These are phyloP conservation scores for Pleurostoma richardsiae DNA, from an alignment of 2,329 filamentous ascomycete genomes.

Conservation along the genomic window DNA sequence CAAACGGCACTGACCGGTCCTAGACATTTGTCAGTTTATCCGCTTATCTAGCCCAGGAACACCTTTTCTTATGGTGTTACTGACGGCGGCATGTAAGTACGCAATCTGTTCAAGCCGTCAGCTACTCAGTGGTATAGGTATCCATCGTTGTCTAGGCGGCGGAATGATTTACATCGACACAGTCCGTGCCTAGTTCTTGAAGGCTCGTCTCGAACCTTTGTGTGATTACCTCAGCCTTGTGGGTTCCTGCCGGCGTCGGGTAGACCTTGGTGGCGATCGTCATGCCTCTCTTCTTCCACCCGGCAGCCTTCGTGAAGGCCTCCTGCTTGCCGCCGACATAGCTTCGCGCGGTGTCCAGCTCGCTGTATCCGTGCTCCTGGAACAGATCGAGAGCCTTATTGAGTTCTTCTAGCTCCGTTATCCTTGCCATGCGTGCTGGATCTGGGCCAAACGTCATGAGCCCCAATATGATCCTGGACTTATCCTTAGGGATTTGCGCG, in stretches of 20 bases:
- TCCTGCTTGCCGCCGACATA: constrained; percentile 64
- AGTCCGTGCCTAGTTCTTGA: constrained; percentile 63
- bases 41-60: too few relatives aligned
- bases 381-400: constrained; percentile 58
- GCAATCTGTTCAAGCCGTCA: constrained; percentile 24
- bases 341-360: constrained; percentile 62
- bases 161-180: constrained; percentile 45
- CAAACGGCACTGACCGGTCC: constrained; percentile 52
- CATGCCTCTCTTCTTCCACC: constrained; percentile 61
- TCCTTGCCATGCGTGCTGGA: constrained; percentile 46
- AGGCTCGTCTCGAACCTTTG: constrained; percentile 61
- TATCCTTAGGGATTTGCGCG: too few relatives aligned
- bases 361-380: constrained; percentile 60
- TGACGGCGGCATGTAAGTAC: constrained; percentile 39
- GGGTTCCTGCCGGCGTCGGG: constrained; percentile 49
- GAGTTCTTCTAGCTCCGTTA: constrained; percentile 51
- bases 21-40: too few relatives aligned
- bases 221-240: constrained; percentile 56
- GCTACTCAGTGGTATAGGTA: too few relatives aligned
- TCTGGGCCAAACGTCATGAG: constrained; percentile 64
- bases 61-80: too few relatives aligned
- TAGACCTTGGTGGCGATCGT: constrained; percentile 63
- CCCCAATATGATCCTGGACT: constrained; percentile 48
- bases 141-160: too few relatives aligned
- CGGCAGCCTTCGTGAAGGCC: constrained; percentile 55